Base-by-base conservation (phyloP, 2,329 filamentous ascomycete species). In the Pyrenophora graminea region DNA sequence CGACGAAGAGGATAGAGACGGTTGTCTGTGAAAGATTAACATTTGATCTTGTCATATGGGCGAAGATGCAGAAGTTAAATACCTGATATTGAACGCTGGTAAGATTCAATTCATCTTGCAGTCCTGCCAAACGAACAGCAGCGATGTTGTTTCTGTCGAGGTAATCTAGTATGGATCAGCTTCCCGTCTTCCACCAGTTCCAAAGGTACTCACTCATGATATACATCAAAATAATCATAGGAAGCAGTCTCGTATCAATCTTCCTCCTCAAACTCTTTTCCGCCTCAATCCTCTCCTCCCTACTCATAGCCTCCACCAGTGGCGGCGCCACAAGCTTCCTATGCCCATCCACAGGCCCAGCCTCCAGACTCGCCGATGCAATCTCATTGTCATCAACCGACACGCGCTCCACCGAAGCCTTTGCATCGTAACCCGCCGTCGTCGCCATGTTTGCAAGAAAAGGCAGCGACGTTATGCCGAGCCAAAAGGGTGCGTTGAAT, bases 141-240 rank as follows among this genome's bases (percentile, higher is more conserved):
- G 85, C 85, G 56, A 89, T 87, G 69, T 88, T 87, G 68, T 87
- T 87, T 31, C 85, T 77, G 62, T 87, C 85, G 10, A 58, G 51
- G 30, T 55, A 45, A 43, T 52, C 49, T 52, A 8, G 0, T 1
- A 27, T 3, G 10, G 2, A 21, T 52, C 9, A 52, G 45, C 13
- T 12, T 34, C 1, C 15, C 6, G 12, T 17, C 27, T 19, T 5
- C 7, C 6, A 33, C 18, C 33, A 23, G 2, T 13, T 33, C 9
- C 37, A 38, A 19, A 18, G 27, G 25, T 15, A 88, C 70, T 89
- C 91, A 73, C 91, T 90, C 75, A 88, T 70, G 68, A 91, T 89
- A 65, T 90, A 91, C 76, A 91, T 88, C 58, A 90, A 69, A 40
- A 91, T 83, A 50, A 91, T 77, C 73, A 85, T 85, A 0, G 87